Percentiles rank a stretch among this genome's conserved stretches.
Conservation (phyloP, 805 yeast genomes). For the Kazachstania africana region DNA sequence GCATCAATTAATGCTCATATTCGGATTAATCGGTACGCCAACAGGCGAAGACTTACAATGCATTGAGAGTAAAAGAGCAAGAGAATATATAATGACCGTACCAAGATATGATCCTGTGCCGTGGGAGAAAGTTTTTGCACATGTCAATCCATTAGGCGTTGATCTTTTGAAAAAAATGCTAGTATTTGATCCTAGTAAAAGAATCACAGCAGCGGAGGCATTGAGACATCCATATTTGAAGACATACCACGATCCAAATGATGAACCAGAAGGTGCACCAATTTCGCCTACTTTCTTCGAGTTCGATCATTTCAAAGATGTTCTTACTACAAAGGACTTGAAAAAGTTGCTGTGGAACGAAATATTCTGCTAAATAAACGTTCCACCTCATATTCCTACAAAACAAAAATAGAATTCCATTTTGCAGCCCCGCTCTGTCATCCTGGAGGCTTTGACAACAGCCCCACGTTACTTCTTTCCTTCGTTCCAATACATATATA, state of each 20-base stretch:
- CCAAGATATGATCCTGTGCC: conserved; percentile 41
- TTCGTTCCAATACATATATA: background rate
- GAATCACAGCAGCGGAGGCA: conserved; percentile 79
- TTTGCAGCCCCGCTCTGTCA: too few relatives aligned
- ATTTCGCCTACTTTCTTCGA: conserved; percentile 82
- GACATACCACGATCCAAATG: conserved; percentile 89
- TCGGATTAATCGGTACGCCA: conserved; percentile 84
- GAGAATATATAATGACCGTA: conserved; percentile 73
- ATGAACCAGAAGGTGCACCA: conserved; percentile 78
- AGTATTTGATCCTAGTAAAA: conserved; percentile 69
- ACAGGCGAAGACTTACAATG: conserved; percentile 62
- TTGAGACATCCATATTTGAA: conserved; percentile 74
- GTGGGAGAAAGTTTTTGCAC: conserved; percentile 28
- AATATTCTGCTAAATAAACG: conserved; percentile 31
- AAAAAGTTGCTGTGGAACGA: conserved; percentile 71
- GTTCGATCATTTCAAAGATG: conserved; percentile 76
- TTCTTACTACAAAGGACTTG: conserved; percentile 61
- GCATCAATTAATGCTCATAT: conserved; percentile 74
- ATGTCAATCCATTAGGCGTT: conserved; percentile 53
- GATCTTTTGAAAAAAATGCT: conserved; percentile 59
- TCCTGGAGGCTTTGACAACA: too few relatives aligned
- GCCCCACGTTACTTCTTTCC: too few relatives aligned
- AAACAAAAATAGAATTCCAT: background rate
- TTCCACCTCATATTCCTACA: background rate
- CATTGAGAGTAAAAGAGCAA: conserved; percentile 71